Base-by-base conservation (phyloP, 176 grass and related monocot genomes). In the Oryza nivara region DNA sequence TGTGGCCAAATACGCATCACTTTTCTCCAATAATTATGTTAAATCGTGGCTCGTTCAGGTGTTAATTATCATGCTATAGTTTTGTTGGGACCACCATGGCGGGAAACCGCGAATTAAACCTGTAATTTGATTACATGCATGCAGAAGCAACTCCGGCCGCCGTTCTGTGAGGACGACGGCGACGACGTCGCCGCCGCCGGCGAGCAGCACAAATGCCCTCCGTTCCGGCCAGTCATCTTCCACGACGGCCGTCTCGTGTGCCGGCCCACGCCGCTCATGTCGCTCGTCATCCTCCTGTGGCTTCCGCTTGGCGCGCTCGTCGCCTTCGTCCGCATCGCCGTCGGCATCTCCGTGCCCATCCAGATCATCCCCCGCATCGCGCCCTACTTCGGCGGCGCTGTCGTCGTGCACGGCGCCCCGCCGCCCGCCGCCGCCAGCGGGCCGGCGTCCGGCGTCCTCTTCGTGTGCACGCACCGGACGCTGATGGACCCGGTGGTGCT, bases 401-500 rank as follows among this genome's bases (percentile, higher is more conserved):
- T 95, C 40, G 78, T 93, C 86, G 80, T 71, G 10, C 89, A 80
- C 23, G 96, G 96, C 12, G 32, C 80, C 3, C 88, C 91, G 45
- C 60, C 91, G 2, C 89, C 86, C 0, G 52, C 68, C 17, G 7
- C 11, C 25, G 45, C 45, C 20, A 36, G 64, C 77, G 35, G 35
- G 35, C 40, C 75, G 38, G 48, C 71, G 48, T 58, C 78, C 4
- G 91, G 96, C 19, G 89, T 95, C 44, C 88, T 98, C 74, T 98
- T 93, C 79, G 96, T 95, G 19, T 98, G 96, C 91, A 98, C 91
- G 61, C 96, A 98, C 85, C 89, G 96, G 13, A 95, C 91, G 43
- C 90, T 91, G 58, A 88, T 96, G 91, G 91, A 96, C 81, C 91
- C 94, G 10, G 90, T 96, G 36, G 86, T 85, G 28, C 94, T 96